Evolutionary conservation across 805 yeast species (phyloP), one percentile per base, ranked within the genome.

Genomic region (Blastobotrys americana): DNA sequence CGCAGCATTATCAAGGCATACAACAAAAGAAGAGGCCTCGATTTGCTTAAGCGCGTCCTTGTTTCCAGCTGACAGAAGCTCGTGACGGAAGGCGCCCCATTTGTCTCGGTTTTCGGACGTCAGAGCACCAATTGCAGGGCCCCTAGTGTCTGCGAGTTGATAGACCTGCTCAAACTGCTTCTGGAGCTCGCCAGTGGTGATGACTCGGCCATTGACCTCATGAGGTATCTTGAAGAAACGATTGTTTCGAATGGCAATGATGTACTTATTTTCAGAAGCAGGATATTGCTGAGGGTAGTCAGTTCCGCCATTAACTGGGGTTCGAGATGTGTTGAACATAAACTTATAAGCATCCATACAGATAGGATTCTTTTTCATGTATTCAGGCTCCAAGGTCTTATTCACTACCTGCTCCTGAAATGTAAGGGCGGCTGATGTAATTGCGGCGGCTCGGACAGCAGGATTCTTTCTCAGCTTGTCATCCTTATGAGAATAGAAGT

Each of bases 301-400:
- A 45, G 73, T 63, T n/a, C 43, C 43, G 15, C 65, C 67, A 18
- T 52, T 55, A 21, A 55, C 57, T 18, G 57, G 55, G 42, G 85
- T 74, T 56, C 97, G 76, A 46, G 84, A 76, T 60, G 82, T 85
- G 71, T 88, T 86, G 73, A 90, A 90, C 95, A 90, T 83, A 69
- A 78, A 77, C 58, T 77, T 77, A 75, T 86, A 89, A 27, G 94
- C 81, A 64, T 86, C 88, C 97, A 90, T 90, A 67, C 97, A 90
- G 60, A 78, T 83, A n/a, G 97, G 95, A 52, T 71, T 71, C 43
- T 79, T 81, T 66, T 78, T 84, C 60, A 86, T 69, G 46, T 69
- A 64, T 65, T 90, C 97, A 3, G 96, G 85, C 45, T 81, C 86
- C 55, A 90, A 71, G 13, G 83, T 69, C 64, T 85, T 89, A 49